These are phyloP conservation scores for Panaeolus papilionaceus DNA, from an alignment of 768 basidiomycete species.

Conservation along the genomic window DNA sequence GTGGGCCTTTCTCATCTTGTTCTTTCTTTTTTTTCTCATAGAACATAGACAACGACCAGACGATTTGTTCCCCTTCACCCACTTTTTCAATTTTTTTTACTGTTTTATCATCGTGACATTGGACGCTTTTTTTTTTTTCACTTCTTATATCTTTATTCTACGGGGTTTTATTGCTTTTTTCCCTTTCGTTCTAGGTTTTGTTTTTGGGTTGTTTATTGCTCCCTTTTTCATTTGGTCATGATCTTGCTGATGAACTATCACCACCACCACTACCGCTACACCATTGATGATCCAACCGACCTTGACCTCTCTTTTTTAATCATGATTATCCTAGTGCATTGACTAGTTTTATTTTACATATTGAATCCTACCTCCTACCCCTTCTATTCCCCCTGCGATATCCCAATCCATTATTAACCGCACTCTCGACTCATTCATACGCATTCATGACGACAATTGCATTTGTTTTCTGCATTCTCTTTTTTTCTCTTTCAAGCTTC, in stretches of 20 bases:
- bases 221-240: not conserved
- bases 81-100: not conserved
- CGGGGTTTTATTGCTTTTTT: constrained; percentile 7
- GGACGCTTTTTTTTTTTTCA: not conserved
- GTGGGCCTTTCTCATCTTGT: not conserved
- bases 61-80: not conserved
- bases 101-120: not conserved
- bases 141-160: constrained; percentile 4
- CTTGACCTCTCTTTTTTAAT: constrained; percentile 5
- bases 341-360: constrained; percentile 6
- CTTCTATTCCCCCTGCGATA: not conserved
- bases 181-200: constrained; percentile 3
- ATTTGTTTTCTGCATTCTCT: constrained; percentile 1
- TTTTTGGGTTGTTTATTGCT: not conserved
- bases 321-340: constrained; percentile 10
- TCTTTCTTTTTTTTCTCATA: not conserved
- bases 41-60: constrained; percentile 8
- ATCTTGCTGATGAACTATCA: not conserved
- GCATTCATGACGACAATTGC: not conserved
- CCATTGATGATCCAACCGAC: too few relatives aligned
- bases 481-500: not conserved
- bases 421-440: not conserved
- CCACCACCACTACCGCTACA: not conserved
- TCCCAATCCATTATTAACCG: not conserved
- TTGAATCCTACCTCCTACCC: not conserved